Evolutionary conservation across 352 stramenopile species (phyloP), one percentile per base, ranked within the genome.

Genomic region (Phytopythium vexans): DNA sequence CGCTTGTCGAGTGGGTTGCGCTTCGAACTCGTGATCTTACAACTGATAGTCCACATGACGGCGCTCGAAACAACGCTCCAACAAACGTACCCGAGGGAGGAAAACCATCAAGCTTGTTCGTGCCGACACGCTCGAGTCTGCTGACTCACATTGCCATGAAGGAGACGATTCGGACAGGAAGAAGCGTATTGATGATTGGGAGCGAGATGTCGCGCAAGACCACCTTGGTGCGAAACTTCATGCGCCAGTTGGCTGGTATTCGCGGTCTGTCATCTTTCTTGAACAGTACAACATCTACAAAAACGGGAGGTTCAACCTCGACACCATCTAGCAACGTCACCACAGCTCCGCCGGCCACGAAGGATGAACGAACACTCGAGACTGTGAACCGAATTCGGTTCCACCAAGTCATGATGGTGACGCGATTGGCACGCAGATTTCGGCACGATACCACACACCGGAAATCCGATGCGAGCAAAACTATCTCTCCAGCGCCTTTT

Each of bases 331-430:
- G 21, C 21, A 27, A 27, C 21, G 21, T 27, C 21, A 27, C 21
- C 21, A 27, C 21, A 27, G 21, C 21, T 27, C 21, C 21, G 21
- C 21, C 21, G 21, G 21, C 21, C 21, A 27, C 42, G 0, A 62
- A 49, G 6, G 52, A 71, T 32, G 52, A 62, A 4, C 49, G 50
- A 9, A 67, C 57, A 7, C 49, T 77, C 2, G 60, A 64, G 6
- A 77, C 72, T 0, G 66, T 83, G 1, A 76, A 81, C 34, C 59
- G 58, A 4, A 68, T 83, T 52, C 72, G 72, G 9, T 62, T 83
- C 10, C 70, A 74, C 5, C 70, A 83, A 41, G 58, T 83, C 12
- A 64, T 66, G 10, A 54, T 83, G 0, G 65, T 83, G 8, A 78
- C 60, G 11, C 39, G 40, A 3, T 67, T 83, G 42, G 64, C 70